Conservation (phyloP, 2,329 filamentous ascomycete species). For the Colletotrichum cordylinicola region DNA sequence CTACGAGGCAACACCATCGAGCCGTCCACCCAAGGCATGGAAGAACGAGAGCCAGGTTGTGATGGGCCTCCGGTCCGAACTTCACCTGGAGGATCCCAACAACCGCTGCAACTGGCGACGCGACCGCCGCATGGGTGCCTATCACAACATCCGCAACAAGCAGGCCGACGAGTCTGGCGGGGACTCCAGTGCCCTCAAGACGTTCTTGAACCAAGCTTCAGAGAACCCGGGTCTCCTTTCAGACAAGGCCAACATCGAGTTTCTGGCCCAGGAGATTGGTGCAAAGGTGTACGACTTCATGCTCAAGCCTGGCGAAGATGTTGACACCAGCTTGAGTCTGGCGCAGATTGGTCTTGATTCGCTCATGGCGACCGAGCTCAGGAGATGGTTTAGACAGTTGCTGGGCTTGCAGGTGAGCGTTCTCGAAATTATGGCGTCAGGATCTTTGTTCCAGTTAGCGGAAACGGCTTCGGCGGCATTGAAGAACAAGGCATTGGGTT, state of each 20-base stretch:
- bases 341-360: background rate
- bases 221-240: background rate
- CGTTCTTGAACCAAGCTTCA: background rate
- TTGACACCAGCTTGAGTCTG: background rate
- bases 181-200: background rate
- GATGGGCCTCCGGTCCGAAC: background rate
- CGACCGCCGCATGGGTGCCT: background rate
- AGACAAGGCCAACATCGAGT: background rate
- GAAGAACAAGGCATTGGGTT: background rate
- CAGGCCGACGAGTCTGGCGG: constrained; percentile 30
- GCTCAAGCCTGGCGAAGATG: background rate
- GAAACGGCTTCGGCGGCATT: background rate
- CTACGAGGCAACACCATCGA: background rate
- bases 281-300: constrained; percentile 14
- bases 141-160: constrained; percentile 7
- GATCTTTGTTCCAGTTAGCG: background rate
- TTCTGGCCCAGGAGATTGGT: constrained; percentile 16
- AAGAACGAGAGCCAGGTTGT: background rate
- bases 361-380: background rate
- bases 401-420: background rate
- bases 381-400: background rate
- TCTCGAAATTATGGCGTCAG: constrained; percentile 15
- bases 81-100: background rate
- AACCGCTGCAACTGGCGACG: constrained; percentile 11
- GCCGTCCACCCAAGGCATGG: background rate